A percentile compares a stretch with the other conserved stretches of the same genome.
These are phyloP conservation scores for Trypanosoma vivax DNA, from an alignment of 208 protist genomes.

Conservation along the genomic window DNA sequence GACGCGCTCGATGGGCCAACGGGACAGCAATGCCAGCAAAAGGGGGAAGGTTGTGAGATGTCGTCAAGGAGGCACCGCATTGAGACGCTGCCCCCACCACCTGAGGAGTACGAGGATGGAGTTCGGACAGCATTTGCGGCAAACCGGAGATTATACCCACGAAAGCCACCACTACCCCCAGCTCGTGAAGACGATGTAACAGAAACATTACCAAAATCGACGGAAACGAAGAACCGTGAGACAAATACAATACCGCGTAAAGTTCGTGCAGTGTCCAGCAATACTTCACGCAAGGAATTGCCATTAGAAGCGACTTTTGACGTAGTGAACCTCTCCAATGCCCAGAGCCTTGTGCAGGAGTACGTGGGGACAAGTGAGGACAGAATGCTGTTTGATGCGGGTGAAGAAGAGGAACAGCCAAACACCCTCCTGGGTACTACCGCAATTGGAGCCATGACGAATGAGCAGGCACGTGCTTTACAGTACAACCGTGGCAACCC, in stretches of 20 bases:
- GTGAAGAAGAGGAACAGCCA: conserved; percentile 3
- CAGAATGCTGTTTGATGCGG: conserved; percentile 13
- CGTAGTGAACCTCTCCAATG: conserved; percentile 7
- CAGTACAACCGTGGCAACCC: conserved; percentile 17
- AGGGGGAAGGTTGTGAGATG: background rate
- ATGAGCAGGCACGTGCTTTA: conserved; percentile 7
- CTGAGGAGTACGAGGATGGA: conserved; percentile 15
- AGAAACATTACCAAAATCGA: conserved; percentile 18
- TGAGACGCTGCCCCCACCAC: conserved; percentile 16
- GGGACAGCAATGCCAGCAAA: background rate
- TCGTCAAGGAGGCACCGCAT: background rate
- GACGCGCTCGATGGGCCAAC: background rate
- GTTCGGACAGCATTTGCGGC: conserved; percentile 12
- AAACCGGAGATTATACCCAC: conserved; percentile 23
- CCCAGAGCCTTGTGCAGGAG: conserved; percentile 13
- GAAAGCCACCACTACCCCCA: conserved; percentile 21
- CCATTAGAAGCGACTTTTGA: conserved; percentile 14
- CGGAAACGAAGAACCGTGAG: background rate
- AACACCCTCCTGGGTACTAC: conserved; percentile 8
- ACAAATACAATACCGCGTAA: background rate
- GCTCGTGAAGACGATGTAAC: conserved; percentile 35
- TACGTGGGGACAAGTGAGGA: background rate
- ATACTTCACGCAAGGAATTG: background rate
- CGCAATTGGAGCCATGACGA: conserved; percentile 9
- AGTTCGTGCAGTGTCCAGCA: background rate